phyloP scores from a whole-genome alignment of 176 grass and related monocot species.

The Carex parvula region DNA sequence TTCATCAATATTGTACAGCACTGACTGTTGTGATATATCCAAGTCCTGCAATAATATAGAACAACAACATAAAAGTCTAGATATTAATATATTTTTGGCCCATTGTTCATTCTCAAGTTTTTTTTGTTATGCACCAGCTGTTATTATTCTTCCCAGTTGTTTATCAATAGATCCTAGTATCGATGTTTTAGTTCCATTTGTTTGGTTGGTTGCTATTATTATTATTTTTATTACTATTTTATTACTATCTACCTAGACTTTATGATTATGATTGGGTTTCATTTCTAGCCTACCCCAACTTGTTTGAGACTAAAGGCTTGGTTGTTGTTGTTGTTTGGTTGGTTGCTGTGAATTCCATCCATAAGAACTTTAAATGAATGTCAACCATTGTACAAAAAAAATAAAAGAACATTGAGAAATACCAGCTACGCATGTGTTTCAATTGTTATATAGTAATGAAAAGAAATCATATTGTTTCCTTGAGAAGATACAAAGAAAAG shows the following conservation, averaged over 20 bases:
- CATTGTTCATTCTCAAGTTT: background rate
- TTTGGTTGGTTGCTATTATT: background rate
- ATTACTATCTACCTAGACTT: too few species aligned
- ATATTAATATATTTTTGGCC: background rate
- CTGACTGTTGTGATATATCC: conserved; percentile 83
- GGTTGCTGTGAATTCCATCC: background rate
- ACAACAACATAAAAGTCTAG: background rate
- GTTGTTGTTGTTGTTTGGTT: background rate
- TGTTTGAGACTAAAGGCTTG: too few species aligned
- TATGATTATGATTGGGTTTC: too few species aligned
- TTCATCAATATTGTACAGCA: conserved; percentile 86
- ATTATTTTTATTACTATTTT: too few species aligned
- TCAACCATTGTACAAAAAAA: background rate
- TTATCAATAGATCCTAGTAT: background rate
- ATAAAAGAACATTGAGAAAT: background rate
- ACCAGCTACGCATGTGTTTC: background rate
- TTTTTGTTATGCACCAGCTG: background rate
- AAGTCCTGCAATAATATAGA: conserved; percentile 53
- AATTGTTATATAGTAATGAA: background rate
- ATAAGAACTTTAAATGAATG: background rate
- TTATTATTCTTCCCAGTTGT: background rate
- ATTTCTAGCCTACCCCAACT: too few species aligned
- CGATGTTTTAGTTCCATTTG: background rate
- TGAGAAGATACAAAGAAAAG: background rate
- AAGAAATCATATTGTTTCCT: background rate